Conservation (phyloP, 2,329 filamentous ascomycete species). For the Diaporthe longicolla region DNA sequence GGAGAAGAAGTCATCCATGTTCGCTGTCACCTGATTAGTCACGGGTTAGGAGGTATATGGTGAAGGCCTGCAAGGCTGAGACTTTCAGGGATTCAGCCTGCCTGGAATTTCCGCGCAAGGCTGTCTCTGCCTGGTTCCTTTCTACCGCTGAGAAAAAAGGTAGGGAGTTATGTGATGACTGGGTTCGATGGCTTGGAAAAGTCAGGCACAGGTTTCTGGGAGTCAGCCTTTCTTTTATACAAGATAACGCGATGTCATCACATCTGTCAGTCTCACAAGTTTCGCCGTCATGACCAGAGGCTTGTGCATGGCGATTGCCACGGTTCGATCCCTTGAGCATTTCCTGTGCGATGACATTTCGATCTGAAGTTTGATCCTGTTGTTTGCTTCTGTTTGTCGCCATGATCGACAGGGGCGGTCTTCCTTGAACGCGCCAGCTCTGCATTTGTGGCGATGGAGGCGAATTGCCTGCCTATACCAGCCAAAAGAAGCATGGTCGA, state of each 20-base stretch:
- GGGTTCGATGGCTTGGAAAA: constrained; percentile 12
- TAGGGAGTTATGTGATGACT: background rate
- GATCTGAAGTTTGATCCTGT: too few species aligned
- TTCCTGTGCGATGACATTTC: constrained; percentile 5
- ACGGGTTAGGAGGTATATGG: background rate
- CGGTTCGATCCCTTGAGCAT: background rate
- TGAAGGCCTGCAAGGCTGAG: background rate
- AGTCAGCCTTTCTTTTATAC: constrained; percentile 28
- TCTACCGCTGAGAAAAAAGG: background rate
- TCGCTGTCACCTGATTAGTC: constrained; percentile 3
- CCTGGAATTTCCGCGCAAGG: constrained; percentile 4
- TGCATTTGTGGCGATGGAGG: background rate
- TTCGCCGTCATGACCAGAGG: constrained; percentile 20
- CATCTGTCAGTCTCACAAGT: background rate
- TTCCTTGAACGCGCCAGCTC: background rate
- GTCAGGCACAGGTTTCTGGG: constrained; percentile 14
- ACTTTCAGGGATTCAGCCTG: background rate
- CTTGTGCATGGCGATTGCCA: constrained; percentile 8
- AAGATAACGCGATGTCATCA: constrained; percentile 26
- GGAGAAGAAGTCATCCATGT: constrained; percentile 23
- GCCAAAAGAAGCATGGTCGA: background rate
- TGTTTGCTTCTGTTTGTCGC: background rate
- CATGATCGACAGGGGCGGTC: constrained; percentile 7
- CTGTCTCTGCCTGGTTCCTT: constrained; percentile 13
- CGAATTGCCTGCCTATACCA: background rate